Conservation (phyloP, 2,329 filamentous ascomycete genomes). For the Fusarium concolor region DNA sequence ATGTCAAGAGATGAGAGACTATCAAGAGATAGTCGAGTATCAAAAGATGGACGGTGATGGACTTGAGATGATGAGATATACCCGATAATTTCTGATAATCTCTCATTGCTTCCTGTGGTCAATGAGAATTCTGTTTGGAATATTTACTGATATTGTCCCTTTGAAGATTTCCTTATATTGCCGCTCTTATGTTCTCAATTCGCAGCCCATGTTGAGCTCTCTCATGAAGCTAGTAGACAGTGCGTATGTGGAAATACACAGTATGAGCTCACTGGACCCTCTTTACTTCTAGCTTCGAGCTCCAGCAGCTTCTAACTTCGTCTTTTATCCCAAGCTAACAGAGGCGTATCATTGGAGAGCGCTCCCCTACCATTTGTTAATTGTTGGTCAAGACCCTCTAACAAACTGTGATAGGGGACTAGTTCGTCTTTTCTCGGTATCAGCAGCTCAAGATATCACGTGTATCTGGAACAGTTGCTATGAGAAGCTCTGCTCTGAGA, state of each 20-base stretch:
- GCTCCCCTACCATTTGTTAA: neutral
- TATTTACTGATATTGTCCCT: too few species aligned
- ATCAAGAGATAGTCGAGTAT: constrained; percentile 35
- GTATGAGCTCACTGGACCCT: constrained; percentile 52
- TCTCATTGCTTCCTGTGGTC: neutral
- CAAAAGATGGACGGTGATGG: constrained; percentile 34
- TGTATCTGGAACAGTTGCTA: constrained; percentile 21
- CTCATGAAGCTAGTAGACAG: neutral
- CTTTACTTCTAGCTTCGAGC: constrained; percentile 11
- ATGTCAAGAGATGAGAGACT: constrained; percentile 36
- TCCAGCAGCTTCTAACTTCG: constrained; percentile 22
- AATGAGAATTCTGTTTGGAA: neutral
- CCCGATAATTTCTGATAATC: constrained; percentile 29
- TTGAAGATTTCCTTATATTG: too few species aligned
- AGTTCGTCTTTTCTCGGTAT: too few species aligned
- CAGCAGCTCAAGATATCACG: neutral
- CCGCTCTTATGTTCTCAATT: neutral
- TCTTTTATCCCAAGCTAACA: constrained; percentile 3
- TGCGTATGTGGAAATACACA: neutral
- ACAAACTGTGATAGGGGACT: neutral
- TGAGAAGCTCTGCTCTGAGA: constrained; percentile 26
- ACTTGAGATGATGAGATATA: constrained; percentile 36
- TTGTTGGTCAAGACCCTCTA: neutral
- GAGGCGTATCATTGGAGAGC: constrained; percentile 10
- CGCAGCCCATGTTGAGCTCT: neutral